Evolutionary conservation across 73 alveolate genomes (phyloP), one percentile per base, ranked within the genome.

Genomic region (Uronychia setigera): DNA sequence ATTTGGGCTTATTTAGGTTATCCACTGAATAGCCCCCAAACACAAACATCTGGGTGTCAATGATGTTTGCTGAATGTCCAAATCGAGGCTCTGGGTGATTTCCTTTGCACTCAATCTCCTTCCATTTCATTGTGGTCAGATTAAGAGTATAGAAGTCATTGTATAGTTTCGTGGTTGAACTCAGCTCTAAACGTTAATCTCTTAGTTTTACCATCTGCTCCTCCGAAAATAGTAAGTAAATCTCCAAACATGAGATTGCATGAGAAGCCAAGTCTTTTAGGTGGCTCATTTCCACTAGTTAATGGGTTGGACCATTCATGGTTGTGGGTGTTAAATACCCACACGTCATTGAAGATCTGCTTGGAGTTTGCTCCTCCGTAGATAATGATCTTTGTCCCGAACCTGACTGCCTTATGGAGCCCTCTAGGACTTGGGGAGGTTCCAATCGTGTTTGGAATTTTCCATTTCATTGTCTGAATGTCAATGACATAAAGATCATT

Each of bases 351-450:
- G 34, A 89, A 86, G 26, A 89, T 82, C 83, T 80, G 28, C 31
- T 84, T 78, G 11, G 86, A 34, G 57, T 89, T 84, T 9, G 87
- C 81, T n/a, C 94, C 94, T 9, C 94, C 94, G 57, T 84, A 89
- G 33, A 81, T 58, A 0, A 89, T 79, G n/a, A 89, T 76, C 28
- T 89, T 89, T 60, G 80, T 84, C 0, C 91, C 94, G 77, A 76
- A 82, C 35, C 60, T 84, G 14, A 83, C 87, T 58, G 87, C 87
- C 35, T 86, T 84, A 83, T 27, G 94, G 32, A 77, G 81, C 77
- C 92, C 94, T 78, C 94, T 84, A 26, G 76, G 82, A 27, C 84
- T 92, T 32, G 94, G 94, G 27, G 77, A 30, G 0, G 88, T 58
- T 33, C 94, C 94, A 76, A 77, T 89, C 1, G 88, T 84, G 46